Percentiles rank a stretch among this genome's conserved stretches.
Conservation (phyloP, 108 stramenopile species). For the Nitzschia palea region DNA sequence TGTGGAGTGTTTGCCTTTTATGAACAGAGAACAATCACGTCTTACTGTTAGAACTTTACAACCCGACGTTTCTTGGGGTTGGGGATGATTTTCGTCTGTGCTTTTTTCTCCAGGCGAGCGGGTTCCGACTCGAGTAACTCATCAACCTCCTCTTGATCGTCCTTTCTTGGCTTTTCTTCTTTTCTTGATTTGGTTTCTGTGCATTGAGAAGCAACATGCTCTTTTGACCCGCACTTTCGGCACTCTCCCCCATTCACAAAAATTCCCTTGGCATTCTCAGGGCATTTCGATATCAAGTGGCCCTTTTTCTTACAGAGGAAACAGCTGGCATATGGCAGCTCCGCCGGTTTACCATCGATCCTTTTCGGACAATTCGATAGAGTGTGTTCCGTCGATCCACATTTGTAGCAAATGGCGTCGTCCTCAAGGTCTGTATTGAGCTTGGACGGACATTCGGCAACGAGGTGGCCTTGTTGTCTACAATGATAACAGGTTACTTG, state of each 20-base stretch:
- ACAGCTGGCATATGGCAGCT: slow-evolving; percentile 75
- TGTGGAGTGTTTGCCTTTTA: background rate
- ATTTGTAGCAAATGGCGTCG: slow-evolving; percentile 68
- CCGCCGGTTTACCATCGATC: slow-evolving; percentile 31
- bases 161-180: background rate
- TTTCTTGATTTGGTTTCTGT: slow-evolving; percentile 46
- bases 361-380: slow-evolving; percentile 61
- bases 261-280: slow-evolving; percentile 61
- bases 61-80: slow-evolving; percentile 1
- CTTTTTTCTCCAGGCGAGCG: background rate
- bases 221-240: slow-evolving; percentile 60
- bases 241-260: slow-evolving; percentile 79
- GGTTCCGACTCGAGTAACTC: slow-evolving; percentile 4
- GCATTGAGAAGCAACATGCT: slow-evolving; percentile 61
- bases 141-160: background rate
- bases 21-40: too few species aligned
- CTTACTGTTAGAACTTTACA: slow-evolving; percentile 14
- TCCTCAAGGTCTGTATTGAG: background rate
- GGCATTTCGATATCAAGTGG: slow-evolving; percentile 66
- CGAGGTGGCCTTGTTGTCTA: slow-evolving; percentile 66
- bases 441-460: slow-evolving; percentile 52
- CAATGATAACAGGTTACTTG: slow-evolving; percentile 66
- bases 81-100: background rate
- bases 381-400: slow-evolving; percentile 74
- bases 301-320: slow-evolving; percentile 75